Conservation (phyloP, 139 green algal genomes). For the Picochlorum sp. region DNA sequence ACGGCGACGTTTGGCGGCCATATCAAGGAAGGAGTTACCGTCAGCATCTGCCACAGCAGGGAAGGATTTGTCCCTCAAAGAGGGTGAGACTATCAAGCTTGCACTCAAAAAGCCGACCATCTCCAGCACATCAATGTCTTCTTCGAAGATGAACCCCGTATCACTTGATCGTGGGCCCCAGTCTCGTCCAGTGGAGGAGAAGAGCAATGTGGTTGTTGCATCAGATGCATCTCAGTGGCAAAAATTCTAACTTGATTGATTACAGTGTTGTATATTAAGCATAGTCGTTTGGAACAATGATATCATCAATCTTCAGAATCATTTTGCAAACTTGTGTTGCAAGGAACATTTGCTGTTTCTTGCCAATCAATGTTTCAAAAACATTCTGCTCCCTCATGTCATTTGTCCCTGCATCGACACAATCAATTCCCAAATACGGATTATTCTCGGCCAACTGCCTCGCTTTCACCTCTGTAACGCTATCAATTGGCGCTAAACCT, state of each 20-base stretch:
- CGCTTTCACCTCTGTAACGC: conserved; percentile 68
- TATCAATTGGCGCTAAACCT: conserved; percentile 87
- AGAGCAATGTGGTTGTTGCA: conserved; percentile 2
- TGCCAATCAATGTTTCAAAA: conserved; percentile 97
- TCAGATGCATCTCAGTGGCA: conserved; percentile 16
- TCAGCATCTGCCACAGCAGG: not conserved
- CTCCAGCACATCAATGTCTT: not conserved
- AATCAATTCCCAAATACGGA: conserved; percentile 93
- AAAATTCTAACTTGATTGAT: conserved; percentile 25
- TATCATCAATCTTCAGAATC: conserved; percentile 99
- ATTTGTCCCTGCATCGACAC: conserved; percentile 90
- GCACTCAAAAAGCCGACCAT: not conserved
- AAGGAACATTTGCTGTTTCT: conserved; percentile 97
- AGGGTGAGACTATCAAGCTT: conserved; percentile 60
- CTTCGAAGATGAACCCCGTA: not conserved
- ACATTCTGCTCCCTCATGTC: conserved; percentile 98
- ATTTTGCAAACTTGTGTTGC: conserved; percentile 99
- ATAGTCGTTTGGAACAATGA: conserved; percentile 72
- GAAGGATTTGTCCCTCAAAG: conserved; percentile 54
- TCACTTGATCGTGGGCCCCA: no score
- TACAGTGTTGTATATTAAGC: conserved; percentile 1
- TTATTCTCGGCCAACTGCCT: conserved; percentile 74
- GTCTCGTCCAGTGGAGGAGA: no score
- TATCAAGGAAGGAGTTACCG: not conserved
- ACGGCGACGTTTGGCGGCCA: not conserved